Evolutionary conservation across 2,329 filamentous ascomycete genomes (phyloP).

Genomic region (Dissoconium aciculare): DNA sequence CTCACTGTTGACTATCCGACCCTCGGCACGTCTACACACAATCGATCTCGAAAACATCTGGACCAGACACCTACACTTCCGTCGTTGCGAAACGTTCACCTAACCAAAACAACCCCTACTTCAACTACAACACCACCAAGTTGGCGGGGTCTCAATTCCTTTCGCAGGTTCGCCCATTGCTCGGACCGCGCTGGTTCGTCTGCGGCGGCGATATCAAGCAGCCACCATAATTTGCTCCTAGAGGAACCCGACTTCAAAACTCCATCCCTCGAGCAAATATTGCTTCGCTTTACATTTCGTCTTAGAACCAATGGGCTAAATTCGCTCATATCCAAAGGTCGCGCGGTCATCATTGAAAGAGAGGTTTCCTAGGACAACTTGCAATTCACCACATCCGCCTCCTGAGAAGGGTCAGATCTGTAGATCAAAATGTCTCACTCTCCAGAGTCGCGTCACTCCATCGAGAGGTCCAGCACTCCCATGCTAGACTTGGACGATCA

Average conservation of each 20-base stretch:
- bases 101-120: conserved; percentile 23
- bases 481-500: conserved; percentile 80
- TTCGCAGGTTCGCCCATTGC: conserved; percentile 72
- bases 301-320: conserved; percentile 19
- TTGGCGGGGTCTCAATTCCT: conserved; percentile 72
- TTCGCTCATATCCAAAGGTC: conserved; percentile 4
- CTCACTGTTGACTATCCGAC: conserved; percentile 5
- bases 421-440: conserved; percentile 38
- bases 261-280: conserved; percentile 6
- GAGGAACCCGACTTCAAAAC: conserved; percentile 1
- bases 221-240: conserved; percentile 70
- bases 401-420: no score
- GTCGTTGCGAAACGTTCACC: no score
- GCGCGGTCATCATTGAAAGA: conserved; percentile 1
- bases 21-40: no score
- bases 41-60: no score
- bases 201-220: conserved; percentile 83
- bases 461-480: conserved; percentile 52
- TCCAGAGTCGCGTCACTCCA: conserved; percentile 47
- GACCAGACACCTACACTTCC: no score
- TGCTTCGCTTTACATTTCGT: conserved; percentile 1
- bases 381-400: no score
- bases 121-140: conserved; percentile 53
- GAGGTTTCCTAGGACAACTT: no score
- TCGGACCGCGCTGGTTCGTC: conserved; percentile 90